Evolutionary conservation across 208 protist genomes (phyloP).

Genomic region (Wallacemonas sp.): DNA sequence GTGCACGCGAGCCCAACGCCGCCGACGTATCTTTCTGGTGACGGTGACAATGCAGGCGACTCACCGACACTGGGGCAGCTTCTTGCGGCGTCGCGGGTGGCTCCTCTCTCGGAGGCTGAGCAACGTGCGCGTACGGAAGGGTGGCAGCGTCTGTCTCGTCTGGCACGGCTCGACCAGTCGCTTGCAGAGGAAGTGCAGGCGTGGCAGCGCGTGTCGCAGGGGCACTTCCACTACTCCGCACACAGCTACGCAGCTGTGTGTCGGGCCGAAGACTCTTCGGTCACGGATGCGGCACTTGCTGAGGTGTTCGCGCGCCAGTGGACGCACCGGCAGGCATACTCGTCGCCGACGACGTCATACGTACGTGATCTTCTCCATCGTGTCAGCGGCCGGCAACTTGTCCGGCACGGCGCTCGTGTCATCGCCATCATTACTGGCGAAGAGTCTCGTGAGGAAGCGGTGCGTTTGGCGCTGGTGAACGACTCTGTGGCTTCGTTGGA

Average conservation of each 20-base stretch:
- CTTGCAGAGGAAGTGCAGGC: neutral
- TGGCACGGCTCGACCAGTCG: neutral
- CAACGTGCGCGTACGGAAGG: neutral
- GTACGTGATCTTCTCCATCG: neutral
- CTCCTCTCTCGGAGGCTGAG: neutral
- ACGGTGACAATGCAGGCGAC: no score
- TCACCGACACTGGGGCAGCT: neutral
- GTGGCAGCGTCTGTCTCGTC: neutral
- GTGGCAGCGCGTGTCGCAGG: slow-evolving; percentile 1
- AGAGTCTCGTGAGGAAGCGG: no score
- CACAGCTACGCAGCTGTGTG: neutral
- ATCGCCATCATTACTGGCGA: neutral
- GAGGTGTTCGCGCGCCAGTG: neutral
- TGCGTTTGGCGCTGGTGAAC: no score
- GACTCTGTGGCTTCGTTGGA: neutral
- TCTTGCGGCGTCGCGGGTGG: neutral
- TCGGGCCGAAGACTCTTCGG: neutral
- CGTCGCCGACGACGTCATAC: no score
- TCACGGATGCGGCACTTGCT: neutral
- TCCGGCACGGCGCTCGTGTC: neutral
- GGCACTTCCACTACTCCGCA: neutral
- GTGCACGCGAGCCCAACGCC: no score
- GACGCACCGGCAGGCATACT: no score
- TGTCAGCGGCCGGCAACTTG: neutral
- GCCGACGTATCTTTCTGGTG: neutral